Evolutionary conservation across 352 stramenopile species (phyloP), one percentile per base, ranked within the genome.

Genomic region (Phytophthora fragariae): DNA sequence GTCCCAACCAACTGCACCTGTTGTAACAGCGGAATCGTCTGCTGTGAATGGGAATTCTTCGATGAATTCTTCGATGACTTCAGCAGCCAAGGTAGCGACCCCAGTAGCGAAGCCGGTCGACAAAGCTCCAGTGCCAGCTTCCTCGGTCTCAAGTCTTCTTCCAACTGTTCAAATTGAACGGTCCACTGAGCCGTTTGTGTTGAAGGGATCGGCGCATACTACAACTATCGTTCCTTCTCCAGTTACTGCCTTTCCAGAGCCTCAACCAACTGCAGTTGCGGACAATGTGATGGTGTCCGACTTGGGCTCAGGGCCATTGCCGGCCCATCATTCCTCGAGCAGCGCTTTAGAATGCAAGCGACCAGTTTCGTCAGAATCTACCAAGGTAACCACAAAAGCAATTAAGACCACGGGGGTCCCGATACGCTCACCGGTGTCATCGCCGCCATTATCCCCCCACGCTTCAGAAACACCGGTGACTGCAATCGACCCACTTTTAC

Each of bases 101-200:
- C 21, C 24, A 12, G 12, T 24, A 37, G 21, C 19, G n/a, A 37
- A 57, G 12, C 50, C 50, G 50, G 27, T 5, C 15, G 24, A n/a
- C 12, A 37, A 33, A 11, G 37, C 27, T 17, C 50, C 50, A 37
- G 50, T 17, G 10, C 9, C 53, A 15, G 68, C 11, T 17, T 24
- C 56, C 31, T 74, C 66, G 3, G 55, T 75, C 47, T 75, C 71
- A 12, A 77, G 47, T 50, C 27, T 77, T 19, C 12, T 77, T 10
- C 71, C 71, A 57, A 65, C 49, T 21, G 49, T 77, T 63, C 47
- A 71, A 67, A n/a, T 72, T 4, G 66, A 77, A 50, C 59, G 35
- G 60, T 29, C 41, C 15, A n/a, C 52, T 8, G 47, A 72, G 24
- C 55, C 65, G n/a, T 74, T 75, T 21, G 55, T 65, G 10, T 41